Conservation (phyloP, 108 stramenopile species). For the Epithemia pelagica region DNA sequence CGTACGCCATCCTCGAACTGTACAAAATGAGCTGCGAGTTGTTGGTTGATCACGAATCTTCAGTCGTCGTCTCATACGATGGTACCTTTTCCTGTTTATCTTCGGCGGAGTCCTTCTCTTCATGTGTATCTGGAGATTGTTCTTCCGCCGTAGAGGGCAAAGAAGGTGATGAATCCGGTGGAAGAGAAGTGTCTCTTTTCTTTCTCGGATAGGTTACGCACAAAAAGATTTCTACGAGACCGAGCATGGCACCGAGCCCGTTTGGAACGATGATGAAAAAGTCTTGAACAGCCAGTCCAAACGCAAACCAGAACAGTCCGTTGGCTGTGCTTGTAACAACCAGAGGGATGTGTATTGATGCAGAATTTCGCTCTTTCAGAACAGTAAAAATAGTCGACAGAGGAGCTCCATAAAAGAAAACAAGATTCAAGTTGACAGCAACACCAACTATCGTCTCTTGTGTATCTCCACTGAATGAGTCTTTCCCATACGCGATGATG, state of each 20-base stretch:
- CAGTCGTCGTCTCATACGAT: too few species aligned
- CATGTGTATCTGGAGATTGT: too few species aligned
- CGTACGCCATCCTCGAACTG: too few species aligned
- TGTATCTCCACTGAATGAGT: constrained; percentile 12
- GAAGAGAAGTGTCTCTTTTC: neutral
- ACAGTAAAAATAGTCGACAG: constrained; percentile 62
- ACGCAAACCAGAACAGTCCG: constrained; percentile 65
- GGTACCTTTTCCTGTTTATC: too few species aligned
- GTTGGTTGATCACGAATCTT: too few species aligned
- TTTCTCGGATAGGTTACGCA: constrained; percentile 21
- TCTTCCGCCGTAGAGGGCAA: too few species aligned
- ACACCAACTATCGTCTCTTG: constrained; percentile 51
- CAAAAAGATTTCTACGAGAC: constrained; percentile 46
- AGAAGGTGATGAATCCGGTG: neutral
- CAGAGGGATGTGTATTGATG: constrained; percentile 58
- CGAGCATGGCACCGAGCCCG: constrained; percentile 59
- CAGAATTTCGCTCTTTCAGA: constrained; percentile 31
- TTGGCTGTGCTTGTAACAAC: constrained; percentile 70
- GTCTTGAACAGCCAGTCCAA: constrained; percentile 61
- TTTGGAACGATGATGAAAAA: constrained; percentile 66
- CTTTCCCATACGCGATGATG: constrained; percentile 24
- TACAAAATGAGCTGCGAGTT: too few species aligned
- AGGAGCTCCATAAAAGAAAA: constrained; percentile 83
- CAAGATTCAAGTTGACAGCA: constrained; percentile 57
- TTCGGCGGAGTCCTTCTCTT: too few species aligned